phyloP scores from a whole-genome alignment of 2,329 filamentous ascomycete species.

The Aspergillus ochraceoroseus region DNA sequence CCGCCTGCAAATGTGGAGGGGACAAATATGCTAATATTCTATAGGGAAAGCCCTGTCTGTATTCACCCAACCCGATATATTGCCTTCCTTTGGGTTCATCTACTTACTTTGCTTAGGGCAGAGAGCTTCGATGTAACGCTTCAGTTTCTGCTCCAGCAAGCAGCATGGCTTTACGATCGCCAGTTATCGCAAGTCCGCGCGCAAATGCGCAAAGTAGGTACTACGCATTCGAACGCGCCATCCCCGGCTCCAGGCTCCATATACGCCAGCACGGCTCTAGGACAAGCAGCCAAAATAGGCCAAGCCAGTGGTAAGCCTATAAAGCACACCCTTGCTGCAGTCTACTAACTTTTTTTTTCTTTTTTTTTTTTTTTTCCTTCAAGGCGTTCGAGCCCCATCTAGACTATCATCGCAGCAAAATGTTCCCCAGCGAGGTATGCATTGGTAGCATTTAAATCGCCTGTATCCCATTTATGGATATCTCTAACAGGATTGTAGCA shows the following conservation, averaged over 20 bases:
- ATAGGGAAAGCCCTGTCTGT: conserved; percentile 70
- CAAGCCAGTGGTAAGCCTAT: conserved; percentile 4
- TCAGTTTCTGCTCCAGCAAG: conserved; percentile 85
- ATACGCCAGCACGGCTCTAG: conserved; percentile 40
- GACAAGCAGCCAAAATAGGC: conserved; percentile 27
- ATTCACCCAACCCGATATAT: neutral
- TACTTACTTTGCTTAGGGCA: conserved; percentile 49
- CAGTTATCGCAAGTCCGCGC: conserved; percentile 85
- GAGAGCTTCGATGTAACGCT: conserved; percentile 76
- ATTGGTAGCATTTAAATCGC: neutral
- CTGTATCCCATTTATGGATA: neutral
- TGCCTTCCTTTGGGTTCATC: neutral
- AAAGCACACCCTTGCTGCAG: neutral
- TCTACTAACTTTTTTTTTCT: neutral
- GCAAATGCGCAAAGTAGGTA: conserved; percentile 68
- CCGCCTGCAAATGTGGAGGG: too few species aligned
- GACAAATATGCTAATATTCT: conserved; percentile 14
- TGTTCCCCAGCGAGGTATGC: conserved; percentile 29
- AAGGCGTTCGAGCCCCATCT: conserved; percentile 40
- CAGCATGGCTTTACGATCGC: conserved; percentile 86
- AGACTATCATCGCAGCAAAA: conserved; percentile 37
- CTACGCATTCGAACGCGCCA: conserved; percentile 39
- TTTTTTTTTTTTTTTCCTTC: neutral
- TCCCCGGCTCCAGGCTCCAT: conserved; percentile 43
- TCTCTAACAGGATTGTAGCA: conserved; percentile 13